phyloP scores from a whole-genome alignment of 2,329 filamentous ascomycete species.

The Golovinomyces cichoracearum region DNA sequence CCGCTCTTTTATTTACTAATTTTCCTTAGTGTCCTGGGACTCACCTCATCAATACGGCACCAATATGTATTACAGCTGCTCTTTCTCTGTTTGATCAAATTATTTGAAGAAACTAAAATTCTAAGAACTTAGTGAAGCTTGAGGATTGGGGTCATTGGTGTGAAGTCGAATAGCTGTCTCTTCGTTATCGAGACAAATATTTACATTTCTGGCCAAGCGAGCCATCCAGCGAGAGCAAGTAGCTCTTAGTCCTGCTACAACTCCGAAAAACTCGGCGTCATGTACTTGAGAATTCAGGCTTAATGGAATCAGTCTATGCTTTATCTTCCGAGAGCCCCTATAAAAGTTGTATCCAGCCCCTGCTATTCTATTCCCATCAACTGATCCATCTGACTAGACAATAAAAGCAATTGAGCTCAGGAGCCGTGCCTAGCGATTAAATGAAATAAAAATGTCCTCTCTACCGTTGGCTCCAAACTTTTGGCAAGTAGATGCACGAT shows the following conservation, averaged over 20 bases:
- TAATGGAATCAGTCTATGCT: neutral
- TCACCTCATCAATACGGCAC: neutral
- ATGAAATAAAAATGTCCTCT: neutral
- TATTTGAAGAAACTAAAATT: neutral
- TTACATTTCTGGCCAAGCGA: neutral
- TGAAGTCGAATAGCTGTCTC: neutral
- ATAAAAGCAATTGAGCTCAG: neutral
- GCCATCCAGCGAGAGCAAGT: neutral
- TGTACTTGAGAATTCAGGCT: neutral
- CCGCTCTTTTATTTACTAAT: neutral
- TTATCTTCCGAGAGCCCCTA: neutral
- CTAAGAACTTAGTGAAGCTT: neutral
- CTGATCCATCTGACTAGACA: neutral
- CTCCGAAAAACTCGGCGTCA: neutral
- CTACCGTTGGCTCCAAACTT: neutral
- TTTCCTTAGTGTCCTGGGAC: neutral
- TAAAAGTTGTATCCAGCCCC: neutral
- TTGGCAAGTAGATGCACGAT: neutral
- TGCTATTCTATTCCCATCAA: neutral
- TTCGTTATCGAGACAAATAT: neutral
- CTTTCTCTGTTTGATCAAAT: neutral
- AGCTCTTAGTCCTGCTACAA: neutral
- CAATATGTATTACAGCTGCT: neutral
- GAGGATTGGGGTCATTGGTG: neutral
- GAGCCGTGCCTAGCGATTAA: neutral